These are phyloP conservation scores for Penicillium sp. DNA, from an alignment of 2,329 filamentous ascomycete species.

Conservation along the genomic window DNA sequence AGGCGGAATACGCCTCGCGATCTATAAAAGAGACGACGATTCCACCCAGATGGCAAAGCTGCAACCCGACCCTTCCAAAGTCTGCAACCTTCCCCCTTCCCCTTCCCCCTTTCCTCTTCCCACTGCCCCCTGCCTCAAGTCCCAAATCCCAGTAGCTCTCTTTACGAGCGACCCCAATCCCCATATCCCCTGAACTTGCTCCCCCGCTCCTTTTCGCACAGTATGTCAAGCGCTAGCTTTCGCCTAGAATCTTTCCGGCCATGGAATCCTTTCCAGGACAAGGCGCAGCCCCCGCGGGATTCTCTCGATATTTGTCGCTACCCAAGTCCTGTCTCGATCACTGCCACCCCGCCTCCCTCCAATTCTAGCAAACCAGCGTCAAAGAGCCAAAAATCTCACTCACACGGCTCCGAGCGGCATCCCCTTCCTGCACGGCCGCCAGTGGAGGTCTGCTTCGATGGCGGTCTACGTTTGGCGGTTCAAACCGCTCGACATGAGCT, in stretches of 20 bases:
- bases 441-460: constrained; percentile 2
- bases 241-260: constrained; percentile 12
- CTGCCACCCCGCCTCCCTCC: constrained; percentile 1
- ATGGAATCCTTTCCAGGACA: constrained; percentile 9
- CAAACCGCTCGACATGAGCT: background rate
- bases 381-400: background rate
- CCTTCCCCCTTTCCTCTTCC: background rate
- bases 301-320: constrained; percentile 7
- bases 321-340: constrained; percentile 11
- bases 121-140: background rate
- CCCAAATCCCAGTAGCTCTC: background rate
- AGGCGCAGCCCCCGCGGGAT: constrained; percentile 2
- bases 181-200: background rate
- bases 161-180: background rate
- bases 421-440: background rate
- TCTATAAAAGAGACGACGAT: too few species aligned
- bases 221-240: constrained; percentile 7
- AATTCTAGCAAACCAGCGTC: background rate
- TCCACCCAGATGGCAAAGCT: too few species aligned
- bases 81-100: background rate
- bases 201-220: background rate
- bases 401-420: background rate
- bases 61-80: background rate
- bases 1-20: too few species aligned
- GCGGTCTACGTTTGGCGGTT: background rate